A percentile compares a stretch with the other conserved stretches of the same genome.
Evolutionary conservation across 2,329 filamentous ascomycete genomes (phyloP).

Genomic region (Verticillium longisporum): DNA sequence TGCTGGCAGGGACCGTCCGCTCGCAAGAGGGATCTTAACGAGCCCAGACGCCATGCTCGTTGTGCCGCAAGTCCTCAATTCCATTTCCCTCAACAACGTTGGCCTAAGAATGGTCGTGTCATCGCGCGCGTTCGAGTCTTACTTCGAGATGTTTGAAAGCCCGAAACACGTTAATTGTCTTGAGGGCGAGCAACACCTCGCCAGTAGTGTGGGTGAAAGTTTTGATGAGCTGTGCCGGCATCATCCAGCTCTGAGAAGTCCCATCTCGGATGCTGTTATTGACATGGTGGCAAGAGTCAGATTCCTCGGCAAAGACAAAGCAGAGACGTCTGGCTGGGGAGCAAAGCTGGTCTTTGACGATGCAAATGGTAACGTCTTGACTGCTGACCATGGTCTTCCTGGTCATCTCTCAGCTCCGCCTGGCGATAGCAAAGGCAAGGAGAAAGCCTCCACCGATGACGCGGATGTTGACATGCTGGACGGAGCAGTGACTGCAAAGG

Average conservation of each 20-base stretch:
- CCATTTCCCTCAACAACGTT: conserved; percentile 83
- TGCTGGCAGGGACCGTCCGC: conserved; percentile 20
- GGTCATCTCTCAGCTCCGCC: conserved; percentile 15
- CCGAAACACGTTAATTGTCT: conserved; percentile 81
- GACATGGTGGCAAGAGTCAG: conserved; percentile 82
- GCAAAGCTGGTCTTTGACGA: conserved; percentile 67
- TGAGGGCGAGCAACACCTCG: conserved; percentile 62
- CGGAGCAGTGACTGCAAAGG: conserved; percentile 17
- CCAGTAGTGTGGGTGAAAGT: conserved; percentile 67
- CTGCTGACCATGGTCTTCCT: conserved; percentile 42
- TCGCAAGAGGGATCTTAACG: conserved; percentile 73
- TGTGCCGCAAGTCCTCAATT: conserved; percentile 82
- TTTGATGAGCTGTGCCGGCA: conserved; percentile 95
- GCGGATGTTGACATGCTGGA: conserved; percentile 64
- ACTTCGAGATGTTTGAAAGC: conserved; percentile 95
- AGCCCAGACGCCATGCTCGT: conserved; percentile 82
- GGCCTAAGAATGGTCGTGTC: conserved; percentile 83
- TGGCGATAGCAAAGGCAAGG: conserved; percentile 30
- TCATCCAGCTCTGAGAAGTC: conserved; percentile 73
- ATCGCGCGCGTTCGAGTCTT: conserved; percentile 76
- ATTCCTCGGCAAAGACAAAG: conserved; percentile 64
- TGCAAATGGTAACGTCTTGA: conserved; percentile 48
- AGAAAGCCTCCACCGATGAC: conserved; percentile 25
- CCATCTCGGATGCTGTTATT: conserved; percentile 78
- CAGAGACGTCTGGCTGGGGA: conserved; percentile 64